phyloP scores from a whole-genome alignment of 805 yeast genomes.

The Candida namnaoensis region DNA sequence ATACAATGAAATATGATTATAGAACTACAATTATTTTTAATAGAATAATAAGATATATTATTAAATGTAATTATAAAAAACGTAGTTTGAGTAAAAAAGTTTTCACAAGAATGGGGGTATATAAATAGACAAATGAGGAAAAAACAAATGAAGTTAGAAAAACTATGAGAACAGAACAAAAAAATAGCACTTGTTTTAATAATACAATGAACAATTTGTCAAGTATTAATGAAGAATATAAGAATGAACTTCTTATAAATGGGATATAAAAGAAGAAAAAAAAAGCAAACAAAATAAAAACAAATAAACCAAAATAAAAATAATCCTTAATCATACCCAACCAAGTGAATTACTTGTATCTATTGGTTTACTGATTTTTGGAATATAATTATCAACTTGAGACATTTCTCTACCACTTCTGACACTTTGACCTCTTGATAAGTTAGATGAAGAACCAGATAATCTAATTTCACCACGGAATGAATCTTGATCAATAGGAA shows the following conservation, averaged over 20 bases:
- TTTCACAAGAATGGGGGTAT: too few relatives aligned
- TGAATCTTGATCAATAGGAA: constrained; percentile 1
- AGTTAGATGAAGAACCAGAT: background rate
- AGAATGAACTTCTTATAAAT: too few relatives aligned
- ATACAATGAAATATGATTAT: background rate
- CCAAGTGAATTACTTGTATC: constrained; percentile 67
- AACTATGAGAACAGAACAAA: too few relatives aligned
- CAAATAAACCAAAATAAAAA: background rate
- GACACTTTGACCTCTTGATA: background rate
- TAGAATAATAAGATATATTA: too few relatives aligned
- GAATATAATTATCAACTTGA: constrained; percentile 23
- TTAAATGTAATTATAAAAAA: too few relatives aligned
- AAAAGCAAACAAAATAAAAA: background rate
- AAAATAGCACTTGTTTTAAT: too few relatives aligned
- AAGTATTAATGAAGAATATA: too few relatives aligned
- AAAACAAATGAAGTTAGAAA: too few relatives aligned
- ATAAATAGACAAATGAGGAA: too few relatives aligned
- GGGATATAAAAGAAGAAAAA: background rate
- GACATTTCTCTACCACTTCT: constrained; percentile 9
- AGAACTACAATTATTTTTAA: background rate
- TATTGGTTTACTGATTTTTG: constrained; percentile 58
- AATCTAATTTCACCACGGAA: background rate
- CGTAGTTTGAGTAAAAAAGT: too few relatives aligned
- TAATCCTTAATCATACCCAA: constrained; percentile 33
- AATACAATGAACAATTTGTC: too few relatives aligned